A percentile compares a stretch with the other conserved stretches of the same genome.
These are phyloP conservation scores for Ogataea ganodermae DNA, from an alignment of 805 yeast genomes.

Conservation along the genomic window DNA sequence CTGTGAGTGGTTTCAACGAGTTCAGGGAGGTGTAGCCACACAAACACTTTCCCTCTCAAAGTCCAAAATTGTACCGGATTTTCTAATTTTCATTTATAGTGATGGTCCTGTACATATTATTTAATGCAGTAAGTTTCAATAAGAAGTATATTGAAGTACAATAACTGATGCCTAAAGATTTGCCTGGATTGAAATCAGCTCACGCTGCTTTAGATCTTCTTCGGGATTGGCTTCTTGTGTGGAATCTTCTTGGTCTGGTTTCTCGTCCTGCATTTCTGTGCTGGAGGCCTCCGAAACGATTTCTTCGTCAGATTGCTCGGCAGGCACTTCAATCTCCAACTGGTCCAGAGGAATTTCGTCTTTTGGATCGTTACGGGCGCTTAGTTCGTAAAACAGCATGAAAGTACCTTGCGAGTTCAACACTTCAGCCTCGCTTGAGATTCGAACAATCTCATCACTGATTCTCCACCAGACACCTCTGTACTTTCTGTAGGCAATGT, in stretches of 20 bases:
- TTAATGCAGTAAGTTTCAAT: slow-evolving; percentile 3
- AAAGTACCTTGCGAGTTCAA: slow-evolving; percentile 82
- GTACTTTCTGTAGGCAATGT: slow-evolving; percentile 79
- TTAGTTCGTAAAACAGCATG: slow-evolving; percentile 83
- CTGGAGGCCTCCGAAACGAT: background rate
- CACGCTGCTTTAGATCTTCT: slow-evolving; percentile 22
- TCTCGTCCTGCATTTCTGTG: background rate
- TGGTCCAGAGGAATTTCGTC: slow-evolving; percentile 17
- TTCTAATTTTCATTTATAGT: too few relatives aligned
- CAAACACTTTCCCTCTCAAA: too few relatives aligned
- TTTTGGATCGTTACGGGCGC: slow-evolving; percentile 28
- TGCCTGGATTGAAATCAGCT: slow-evolving; percentile 25
- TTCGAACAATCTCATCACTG: slow-evolving; percentile 84
- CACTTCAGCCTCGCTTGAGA: slow-evolving; percentile 80
- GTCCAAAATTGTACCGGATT: too few relatives aligned
- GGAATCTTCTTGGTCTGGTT: background rate
- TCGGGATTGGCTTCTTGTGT: slow-evolving; percentile 11
- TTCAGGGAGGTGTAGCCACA: slow-evolving; percentile 9
- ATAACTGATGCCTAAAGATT: slow-evolving; percentile 11
- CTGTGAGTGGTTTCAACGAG: slow-evolving; percentile 4
- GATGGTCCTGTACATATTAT: background rate
- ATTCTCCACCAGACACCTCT: slow-evolving; percentile 95
- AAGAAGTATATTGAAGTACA: background rate
- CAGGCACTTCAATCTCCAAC: slow-evolving; percentile 9
- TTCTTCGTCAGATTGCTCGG: slow-evolving; percentile 9